These are phyloP conservation scores for Plasmodium gonderi DNA, from an alignment of 169 alveolate genomes.

Conservation along the genomic window DNA sequence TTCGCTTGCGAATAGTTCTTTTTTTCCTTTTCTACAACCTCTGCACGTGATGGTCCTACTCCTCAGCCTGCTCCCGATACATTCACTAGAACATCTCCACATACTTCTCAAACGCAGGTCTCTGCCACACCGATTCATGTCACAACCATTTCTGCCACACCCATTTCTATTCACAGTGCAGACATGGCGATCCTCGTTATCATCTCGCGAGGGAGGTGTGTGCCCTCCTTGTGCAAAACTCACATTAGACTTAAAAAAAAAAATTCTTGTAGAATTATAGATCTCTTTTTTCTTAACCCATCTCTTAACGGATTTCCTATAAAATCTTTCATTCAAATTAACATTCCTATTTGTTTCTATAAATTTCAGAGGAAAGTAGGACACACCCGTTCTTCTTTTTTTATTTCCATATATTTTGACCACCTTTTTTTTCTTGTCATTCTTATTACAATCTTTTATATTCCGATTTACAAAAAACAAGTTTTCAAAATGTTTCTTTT, in stretches of 20 bases:
- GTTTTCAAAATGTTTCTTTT: constrained; percentile 25
- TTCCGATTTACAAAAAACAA: constrained; percentile 35
- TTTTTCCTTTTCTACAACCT: background rate
- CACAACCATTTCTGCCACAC: background rate
- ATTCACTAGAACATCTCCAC: background rate
- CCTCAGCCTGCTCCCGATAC: background rate
- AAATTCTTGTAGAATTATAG: background rate
- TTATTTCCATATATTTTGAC: background rate
- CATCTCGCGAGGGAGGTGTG: too few relatives aligned
- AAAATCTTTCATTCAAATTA: too few relatives aligned
- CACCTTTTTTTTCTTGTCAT: constrained; percentile 8
- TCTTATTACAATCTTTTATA: background rate
- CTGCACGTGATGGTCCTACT: background rate
- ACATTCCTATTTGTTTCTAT: too few relatives aligned
- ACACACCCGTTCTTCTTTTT: background rate
- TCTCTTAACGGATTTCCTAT: background rate
- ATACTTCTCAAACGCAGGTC: background rate
- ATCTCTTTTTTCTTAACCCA: background rate
- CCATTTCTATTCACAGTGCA: background rate
- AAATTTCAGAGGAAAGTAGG: background rate
- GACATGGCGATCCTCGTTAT: too few relatives aligned
- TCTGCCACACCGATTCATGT: background rate
- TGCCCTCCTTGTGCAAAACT: too few relatives aligned
- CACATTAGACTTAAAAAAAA: background rate
- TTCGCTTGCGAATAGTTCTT: background rate